phyloP scores from a whole-genome alignment of 2,329 filamentous ascomycete species.

The Neofusicoccum umdonicola region DNA sequence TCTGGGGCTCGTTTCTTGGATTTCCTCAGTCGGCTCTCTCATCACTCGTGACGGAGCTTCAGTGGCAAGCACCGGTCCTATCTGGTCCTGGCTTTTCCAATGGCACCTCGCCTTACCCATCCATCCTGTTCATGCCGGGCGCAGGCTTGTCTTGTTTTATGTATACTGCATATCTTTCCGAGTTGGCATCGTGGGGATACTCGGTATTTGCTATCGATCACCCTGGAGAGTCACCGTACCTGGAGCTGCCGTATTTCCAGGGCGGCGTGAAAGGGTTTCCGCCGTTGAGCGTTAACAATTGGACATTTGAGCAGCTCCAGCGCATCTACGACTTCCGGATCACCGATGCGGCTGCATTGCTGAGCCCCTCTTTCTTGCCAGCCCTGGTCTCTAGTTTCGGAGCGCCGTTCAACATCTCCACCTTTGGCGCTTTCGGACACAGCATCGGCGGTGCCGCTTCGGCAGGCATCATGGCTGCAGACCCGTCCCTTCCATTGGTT shows the following conservation, averaged over 20 bases:
- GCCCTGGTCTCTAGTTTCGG: neutral
- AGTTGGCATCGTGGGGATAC: constrained; percentile 24
- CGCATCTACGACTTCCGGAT: constrained; percentile 22
- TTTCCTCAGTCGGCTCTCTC: neutral
- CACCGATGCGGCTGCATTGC: constrained; percentile 21
- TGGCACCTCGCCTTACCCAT: constrained; percentile 11
- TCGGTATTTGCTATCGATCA: constrained; percentile 24
- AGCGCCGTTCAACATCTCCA: constrained; percentile 19
- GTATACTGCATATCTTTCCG: constrained; percentile 19
- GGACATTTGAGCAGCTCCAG: neutral
- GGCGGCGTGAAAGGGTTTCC: constrained; percentile 11
- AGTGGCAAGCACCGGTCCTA: constrained; percentile 21
- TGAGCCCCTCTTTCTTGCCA: neutral
- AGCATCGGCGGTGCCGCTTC: constrained; percentile 25
- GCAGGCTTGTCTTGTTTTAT: constrained; percentile 20
- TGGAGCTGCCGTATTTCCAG: constrained; percentile 18
- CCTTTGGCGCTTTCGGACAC: constrained; percentile 23
- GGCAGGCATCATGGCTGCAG: constrained; percentile 16
- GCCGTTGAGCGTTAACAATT: neutral
- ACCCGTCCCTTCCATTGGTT: constrained; percentile 17
- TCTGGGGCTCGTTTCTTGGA: constrained; percentile 18
- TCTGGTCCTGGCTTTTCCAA: neutral
- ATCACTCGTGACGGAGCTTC: constrained; percentile 19
- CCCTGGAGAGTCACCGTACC: constrained; percentile 23
- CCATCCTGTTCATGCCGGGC: constrained; percentile 24